Conservation (phyloP, 768 basidiomycete genomes). For the Mycena floridula region DNA sequence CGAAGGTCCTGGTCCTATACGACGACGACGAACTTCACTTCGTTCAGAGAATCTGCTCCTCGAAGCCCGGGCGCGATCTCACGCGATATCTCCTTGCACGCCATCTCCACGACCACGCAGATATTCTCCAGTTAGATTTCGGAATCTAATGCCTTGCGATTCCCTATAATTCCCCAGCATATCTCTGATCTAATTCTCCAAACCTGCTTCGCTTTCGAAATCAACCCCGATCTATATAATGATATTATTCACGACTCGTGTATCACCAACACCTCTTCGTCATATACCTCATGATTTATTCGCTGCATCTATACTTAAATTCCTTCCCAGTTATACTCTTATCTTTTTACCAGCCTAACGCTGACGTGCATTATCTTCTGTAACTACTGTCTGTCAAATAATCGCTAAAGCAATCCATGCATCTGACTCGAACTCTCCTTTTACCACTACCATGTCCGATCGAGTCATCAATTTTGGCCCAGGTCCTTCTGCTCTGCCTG, state of each 20-base stretch:
- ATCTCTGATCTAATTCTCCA: background rate
- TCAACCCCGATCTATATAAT: background rate
- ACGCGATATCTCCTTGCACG: background rate
- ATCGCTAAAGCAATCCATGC: background rate
- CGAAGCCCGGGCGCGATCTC: background rate
- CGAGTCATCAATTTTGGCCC: slow-evolving; percentile 89
- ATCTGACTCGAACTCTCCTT: background rate
- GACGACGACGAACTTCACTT: slow-evolving; percentile 3
- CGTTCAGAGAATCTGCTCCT: slow-evolving; percentile 1
- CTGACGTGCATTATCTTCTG: background rate
- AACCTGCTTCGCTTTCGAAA: background rate
- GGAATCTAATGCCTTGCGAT: slow-evolving; percentile 7
- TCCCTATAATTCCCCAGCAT: too few relatives aligned
- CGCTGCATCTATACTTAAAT: background rate
- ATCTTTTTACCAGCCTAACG: too few relatives aligned
- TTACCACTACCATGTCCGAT: slow-evolving; percentile 26
- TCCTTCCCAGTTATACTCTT: background rate
- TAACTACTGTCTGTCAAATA: background rate
- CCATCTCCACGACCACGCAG: background rate
- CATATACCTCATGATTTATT: background rate
- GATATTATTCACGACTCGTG: background rate
- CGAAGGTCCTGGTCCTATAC: slow-evolving; percentile 3
- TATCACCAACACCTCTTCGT: background rate
- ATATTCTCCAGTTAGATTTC: slow-evolving; percentile 1
- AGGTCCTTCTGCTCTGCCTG: slow-evolving; percentile 89